A percentile compares a stretch with the other conserved stretches of the same genome.
Conservation (phyloP, 164 flowering plant species). For the Taxillus chinensis region DNA sequence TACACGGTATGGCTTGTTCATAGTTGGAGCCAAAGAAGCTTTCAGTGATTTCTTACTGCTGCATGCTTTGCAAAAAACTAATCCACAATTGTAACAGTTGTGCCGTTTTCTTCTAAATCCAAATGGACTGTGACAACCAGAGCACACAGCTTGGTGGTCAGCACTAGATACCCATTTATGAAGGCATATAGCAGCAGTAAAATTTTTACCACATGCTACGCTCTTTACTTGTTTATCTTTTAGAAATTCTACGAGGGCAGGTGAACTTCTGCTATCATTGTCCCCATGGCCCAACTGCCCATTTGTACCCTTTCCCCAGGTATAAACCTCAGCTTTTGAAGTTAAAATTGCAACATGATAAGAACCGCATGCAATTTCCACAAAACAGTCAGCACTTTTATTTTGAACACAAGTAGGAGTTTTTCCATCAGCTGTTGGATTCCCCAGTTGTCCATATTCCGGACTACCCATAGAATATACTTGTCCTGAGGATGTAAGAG, state of each 20-base stretch:
- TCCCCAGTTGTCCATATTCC: slow-evolving; percentile 69
- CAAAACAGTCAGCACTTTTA: slow-evolving; percentile 32
- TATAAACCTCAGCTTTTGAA: slow-evolving; percentile 72
- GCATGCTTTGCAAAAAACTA: slow-evolving; percentile 72
- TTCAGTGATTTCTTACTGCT: slow-evolving; percentile 67
- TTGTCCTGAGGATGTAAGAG: slow-evolving; percentile 65
- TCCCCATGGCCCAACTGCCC: slow-evolving; percentile 97
- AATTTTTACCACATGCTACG: slow-evolving; percentile 74
- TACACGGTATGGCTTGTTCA: slow-evolving; percentile 81
- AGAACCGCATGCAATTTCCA: slow-evolving; percentile 83
- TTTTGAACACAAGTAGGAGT: slow-evolving; percentile 50
- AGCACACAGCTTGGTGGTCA: slow-evolving; percentile 58
- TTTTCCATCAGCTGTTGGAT: slow-evolving; percentile 50
- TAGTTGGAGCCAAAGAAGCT: slow-evolving; percentile 81
- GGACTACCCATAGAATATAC: slow-evolving; percentile 80
- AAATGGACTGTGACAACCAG: slow-evolving; percentile 67
- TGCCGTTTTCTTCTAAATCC: slow-evolving; percentile 84
- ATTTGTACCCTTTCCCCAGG: slow-evolving; percentile 92
- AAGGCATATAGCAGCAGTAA: slow-evolving; percentile 43
- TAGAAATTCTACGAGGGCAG: slow-evolving; percentile 58
- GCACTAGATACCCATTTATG: slow-evolving; percentile 35
- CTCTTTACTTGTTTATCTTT: slow-evolving; percentile 77
- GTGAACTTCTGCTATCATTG: slow-evolving; percentile 44
- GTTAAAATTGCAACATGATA: slow-evolving; percentile 82
- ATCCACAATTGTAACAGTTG: slow-evolving; percentile 32